A percentile compares a stretch with the other conserved stretches of the same genome.
Conservation (phyloP, 345 rosid species). For the Heritiera fomes region DNA sequence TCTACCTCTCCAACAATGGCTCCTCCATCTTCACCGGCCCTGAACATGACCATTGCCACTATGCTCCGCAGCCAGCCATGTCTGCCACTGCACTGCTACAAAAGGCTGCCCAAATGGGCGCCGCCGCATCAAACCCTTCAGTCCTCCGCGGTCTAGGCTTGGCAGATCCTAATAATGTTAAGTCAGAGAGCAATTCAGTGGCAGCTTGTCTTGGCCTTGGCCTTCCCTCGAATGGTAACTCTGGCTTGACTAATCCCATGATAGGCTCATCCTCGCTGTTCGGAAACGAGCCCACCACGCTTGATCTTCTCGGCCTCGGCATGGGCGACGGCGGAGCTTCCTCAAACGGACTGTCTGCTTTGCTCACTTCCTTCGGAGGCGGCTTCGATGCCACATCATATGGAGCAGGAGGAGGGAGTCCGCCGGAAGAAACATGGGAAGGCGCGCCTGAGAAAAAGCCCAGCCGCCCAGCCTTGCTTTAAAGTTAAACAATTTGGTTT, state of each 20-base stretch:
- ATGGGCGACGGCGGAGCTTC: constrained; percentile 37
- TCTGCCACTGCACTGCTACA: constrained; percentile 97
- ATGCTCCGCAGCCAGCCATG: constrained; percentile 60
- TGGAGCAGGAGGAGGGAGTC: constrained; percentile 27
- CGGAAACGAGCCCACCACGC: constrained; percentile 53
- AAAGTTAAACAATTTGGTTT: constrained; percentile 2
- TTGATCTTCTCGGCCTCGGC: constrained; percentile 71
- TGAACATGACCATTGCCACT: constrained; percentile 37
- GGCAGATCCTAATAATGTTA: constrained; percentile 32
- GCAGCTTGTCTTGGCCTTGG: constrained; percentile 49
- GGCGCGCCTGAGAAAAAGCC: constrained; percentile 37
- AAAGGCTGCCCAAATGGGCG: constrained; percentile 93
- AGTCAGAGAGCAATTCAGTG: constrained; percentile 25
- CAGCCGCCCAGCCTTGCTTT: constrained; percentile 29
- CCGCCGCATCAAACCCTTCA: constrained; percentile 53
- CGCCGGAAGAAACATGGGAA: constrained; percentile 45
- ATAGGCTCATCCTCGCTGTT: constrained; percentile 45
- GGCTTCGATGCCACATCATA: constrained; percentile 40
- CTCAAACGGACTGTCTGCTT: constrained; percentile 46
- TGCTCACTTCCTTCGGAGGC: constrained; percentile 46
- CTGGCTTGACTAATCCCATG: constrained; percentile 34
- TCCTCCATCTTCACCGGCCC: constrained; percentile 39
- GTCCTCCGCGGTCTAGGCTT: constrained; percentile 55
- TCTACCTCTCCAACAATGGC: constrained; percentile 47
- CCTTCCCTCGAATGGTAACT: constrained; percentile 25